Base-by-base conservation (phyloP, 495 filamentous ascomycete species). In the Penicillium pulvis region DNA sequence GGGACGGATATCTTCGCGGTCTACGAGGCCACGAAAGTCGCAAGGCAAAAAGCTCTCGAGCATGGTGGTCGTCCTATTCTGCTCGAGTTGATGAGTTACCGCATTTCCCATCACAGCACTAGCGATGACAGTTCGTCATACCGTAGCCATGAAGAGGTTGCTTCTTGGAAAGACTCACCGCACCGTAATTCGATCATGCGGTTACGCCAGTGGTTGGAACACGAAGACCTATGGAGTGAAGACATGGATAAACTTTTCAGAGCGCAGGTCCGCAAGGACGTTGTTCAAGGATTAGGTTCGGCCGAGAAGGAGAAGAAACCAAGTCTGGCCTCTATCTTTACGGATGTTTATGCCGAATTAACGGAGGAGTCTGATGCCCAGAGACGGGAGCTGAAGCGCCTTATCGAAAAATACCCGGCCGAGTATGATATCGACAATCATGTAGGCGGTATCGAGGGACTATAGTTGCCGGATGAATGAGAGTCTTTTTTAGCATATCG, bases 1-100 rank as follows among this genome's bases (percentile, higher is more conserved):
- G 93, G 93, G 16, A 97, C 97, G 68, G 93, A 97, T 62, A 90
- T 97, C 62, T 92, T 92, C 77, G 93, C 93, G 0, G 90, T 97
- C 3, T 82, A 90, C 47, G 89, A 92, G 71, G 92, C 83, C 2
- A 94, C 87, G 7, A 85, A 85, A 58, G 80, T 82, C 63, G 93
- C 93, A 1, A 81, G 91, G 4, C 79, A 83, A 35, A 80, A 91
- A 58, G 90, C 91, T 0, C 76, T 94, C 43, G 74, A 85, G 47
- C 84, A 87, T 54, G 90, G 89, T 41, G 89, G 90, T 2, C 83
- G 82, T 58, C 90, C 88, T 0, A 83, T 97, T 0, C 74, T 97
- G 11, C 87, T 97, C 51, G 93, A 97, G 75, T 90, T 90, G 24
- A 96, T 97, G 92, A 91, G 88, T 17, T 97, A 97, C 69, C 91